Conservation (phyloP, 108 stramenopile genomes). For the Fragilaria crotonensis region DNA sequence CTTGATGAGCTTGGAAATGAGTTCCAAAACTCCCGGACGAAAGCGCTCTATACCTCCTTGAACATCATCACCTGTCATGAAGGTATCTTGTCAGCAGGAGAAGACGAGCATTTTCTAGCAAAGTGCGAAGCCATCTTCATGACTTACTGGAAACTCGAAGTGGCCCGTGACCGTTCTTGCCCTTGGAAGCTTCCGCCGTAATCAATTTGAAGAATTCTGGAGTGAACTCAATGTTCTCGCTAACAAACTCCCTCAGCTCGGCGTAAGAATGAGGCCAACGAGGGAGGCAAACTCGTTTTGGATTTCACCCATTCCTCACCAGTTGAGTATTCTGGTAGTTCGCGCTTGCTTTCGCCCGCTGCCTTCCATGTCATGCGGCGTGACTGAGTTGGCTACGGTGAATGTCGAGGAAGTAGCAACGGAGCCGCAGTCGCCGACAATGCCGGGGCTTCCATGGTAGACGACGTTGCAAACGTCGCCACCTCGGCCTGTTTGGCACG, state of each 20-base stretch:
- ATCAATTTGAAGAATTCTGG: slow-evolving; percentile 59
- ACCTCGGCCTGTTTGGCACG: slow-evolving; percentile 13
- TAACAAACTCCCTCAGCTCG: slow-evolving; percentile 46
- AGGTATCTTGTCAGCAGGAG: neutral
- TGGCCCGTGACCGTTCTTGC: slow-evolving; percentile 22
- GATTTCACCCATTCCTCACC: slow-evolving; percentile 61
- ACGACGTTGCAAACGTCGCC: neutral
- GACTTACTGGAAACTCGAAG: no score
- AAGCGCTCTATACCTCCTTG: slow-evolving; percentile 22
- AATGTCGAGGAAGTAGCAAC: slow-evolving; percentile 2
- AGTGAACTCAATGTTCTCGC: slow-evolving; percentile 54
- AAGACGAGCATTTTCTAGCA: neutral
- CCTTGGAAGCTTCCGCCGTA: slow-evolving; percentile 37
- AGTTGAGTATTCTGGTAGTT: slow-evolving; percentile 38
- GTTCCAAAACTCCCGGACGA: slow-evolving; percentile 27
- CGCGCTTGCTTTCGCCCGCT: slow-evolving; percentile 28
- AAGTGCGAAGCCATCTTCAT: neutral
- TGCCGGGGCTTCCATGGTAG: neutral
- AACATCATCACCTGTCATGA: slow-evolving; percentile 23
- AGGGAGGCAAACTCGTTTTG: slow-evolving; percentile 44
- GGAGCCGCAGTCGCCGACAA: neutral
- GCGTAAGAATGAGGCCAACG: slow-evolving; percentile 18
- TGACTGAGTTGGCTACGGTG: slow-evolving; percentile 1
- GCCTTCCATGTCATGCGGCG: neutral
- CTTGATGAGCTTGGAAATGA: slow-evolving; percentile 18